A percentile compares a stretch with the other conserved stretches of the same genome.
Evolutionary conservation across 306 rosid species (phyloP).

Genomic region (Carpinus viminea): DNA sequence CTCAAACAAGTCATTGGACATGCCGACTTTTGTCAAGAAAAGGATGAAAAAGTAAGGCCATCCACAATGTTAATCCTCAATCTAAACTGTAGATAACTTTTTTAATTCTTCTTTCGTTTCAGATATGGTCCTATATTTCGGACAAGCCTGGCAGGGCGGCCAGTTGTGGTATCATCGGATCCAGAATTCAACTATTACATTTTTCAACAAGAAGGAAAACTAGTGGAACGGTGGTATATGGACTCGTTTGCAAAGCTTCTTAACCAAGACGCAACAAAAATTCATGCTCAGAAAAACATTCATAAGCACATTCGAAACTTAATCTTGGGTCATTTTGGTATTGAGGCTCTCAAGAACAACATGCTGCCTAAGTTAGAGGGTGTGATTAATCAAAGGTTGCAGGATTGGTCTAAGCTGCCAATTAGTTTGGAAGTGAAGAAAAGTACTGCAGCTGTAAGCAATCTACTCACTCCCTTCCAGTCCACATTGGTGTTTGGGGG

Average conservation of each 20-base stretch:
- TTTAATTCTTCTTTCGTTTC: neutral
- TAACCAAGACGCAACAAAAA: neutral
- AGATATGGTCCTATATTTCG: slow-evolving; percentile 6
- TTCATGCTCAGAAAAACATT: neutral
- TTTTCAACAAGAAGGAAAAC: slow-evolving; percentile 10
- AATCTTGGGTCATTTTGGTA: neutral
- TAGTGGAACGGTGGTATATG: slow-evolving; percentile 5
- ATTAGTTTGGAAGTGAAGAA: neutral
- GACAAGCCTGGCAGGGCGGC: slow-evolving; percentile 8
- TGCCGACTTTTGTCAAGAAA: neutral
- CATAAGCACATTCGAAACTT: neutral
- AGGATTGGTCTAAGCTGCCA: slow-evolving; percentile 4
- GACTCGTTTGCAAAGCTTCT: slow-evolving; percentile 2
- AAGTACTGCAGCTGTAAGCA: slow-evolving; percentile 2
- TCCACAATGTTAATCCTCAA: neutral
- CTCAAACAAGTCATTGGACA: slow-evolving; percentile 1
- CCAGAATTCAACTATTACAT: slow-evolving; percentile 1
- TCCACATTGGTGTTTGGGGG: too few relatives aligned
- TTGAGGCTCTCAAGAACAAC: neutral
- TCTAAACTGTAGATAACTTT: too few relatives aligned
- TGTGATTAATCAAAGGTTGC: neutral
- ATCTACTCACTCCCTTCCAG: too few relatives aligned
- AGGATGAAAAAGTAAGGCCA: slow-evolving; percentile 3
- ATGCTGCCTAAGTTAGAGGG: slow-evolving; percentile 2
- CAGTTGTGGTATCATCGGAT: neutral